Evolutionary conservation across 2,329 filamentous ascomycete species (phyloP), one percentile per base, ranked within the genome.

Genomic region (Metarhizium humberi): DNA sequence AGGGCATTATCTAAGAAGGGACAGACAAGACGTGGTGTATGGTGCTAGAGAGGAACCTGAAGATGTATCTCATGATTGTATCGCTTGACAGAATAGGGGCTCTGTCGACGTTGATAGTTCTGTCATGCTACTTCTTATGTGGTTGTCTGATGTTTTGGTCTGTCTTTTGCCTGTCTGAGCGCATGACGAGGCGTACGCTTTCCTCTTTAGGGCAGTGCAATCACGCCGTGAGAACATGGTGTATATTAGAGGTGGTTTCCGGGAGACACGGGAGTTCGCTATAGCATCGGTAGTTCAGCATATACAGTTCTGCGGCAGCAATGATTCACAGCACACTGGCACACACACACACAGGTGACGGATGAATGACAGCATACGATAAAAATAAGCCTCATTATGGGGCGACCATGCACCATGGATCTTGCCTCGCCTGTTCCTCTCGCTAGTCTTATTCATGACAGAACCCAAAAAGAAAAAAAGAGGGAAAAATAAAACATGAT

Each of bases 371-470:
- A 2, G 4, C 5, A 40, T 40, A 16, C 0, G 38, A 40, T 40
- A 16, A 40, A 16, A 40, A 38, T 18, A 25, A 53, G 16, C 25
- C 30, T 49, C 13, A 53, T 42, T 30, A 48, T 49, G 29, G 43
- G n/a, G 45, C 52, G 49, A 53, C 25, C 34, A 42, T 42, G 52
- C 45, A 42, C 36, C 52, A 53, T 49, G 45, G 25, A 40, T 42
- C 42, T 42, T 40, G 43, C 45, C 18, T 20, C 45, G 10, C 47
- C 14, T 20, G 11, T 25, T 49, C 45, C 45, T 49, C 52, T 43
- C 52, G 52, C 52, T 53, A n/a, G 18, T 49, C 3, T 53, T 3
- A 13, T 46, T 29, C 42, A 20, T 46, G n/a, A 45, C 32, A 48
- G 25, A 47, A n/a, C 43, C 52, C 43, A n/a, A 42, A 11, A 34